Evolutionary conservation across 371 early-diverging fungal genomes (phyloP).

Genomic region (Mortierella sp.): DNA sequence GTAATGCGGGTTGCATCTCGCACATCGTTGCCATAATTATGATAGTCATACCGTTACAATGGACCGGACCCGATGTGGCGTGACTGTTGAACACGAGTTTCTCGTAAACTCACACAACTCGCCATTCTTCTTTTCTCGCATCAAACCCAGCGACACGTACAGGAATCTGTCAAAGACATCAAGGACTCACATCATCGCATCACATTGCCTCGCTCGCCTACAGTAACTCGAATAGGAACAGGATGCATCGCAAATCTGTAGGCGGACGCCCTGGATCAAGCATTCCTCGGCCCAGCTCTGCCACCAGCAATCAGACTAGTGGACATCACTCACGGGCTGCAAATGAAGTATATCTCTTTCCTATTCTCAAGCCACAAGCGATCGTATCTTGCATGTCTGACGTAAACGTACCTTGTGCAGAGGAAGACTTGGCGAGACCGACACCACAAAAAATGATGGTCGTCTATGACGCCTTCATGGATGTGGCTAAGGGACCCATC

Average conservation of each 20-base stretch:
- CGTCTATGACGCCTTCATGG: slow-evolving; percentile 45
- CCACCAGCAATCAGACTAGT: not conserved
- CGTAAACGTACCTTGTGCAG: slow-evolving; percentile 32
- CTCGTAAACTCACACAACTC: too few relatives aligned
- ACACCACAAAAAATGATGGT: slow-evolving; percentile 41
- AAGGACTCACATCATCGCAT: too few relatives aligned
- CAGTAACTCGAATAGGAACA: too few relatives aligned
- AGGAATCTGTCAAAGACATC: too few relatives aligned
- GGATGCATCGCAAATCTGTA: slow-evolving; percentile 7
- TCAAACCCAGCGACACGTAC: too few relatives aligned
- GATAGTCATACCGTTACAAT: too few relatives aligned
- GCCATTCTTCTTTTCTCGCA: too few relatives aligned
- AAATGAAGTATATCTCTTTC: slow-evolving; percentile 28
- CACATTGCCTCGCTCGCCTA: too few relatives aligned
- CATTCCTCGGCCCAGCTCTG: slow-evolving; percentile 29
- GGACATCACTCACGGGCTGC: slow-evolving; percentile 1
- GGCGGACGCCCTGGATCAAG: slow-evolving; percentile 29
- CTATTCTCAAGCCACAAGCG: slow-evolving; percentile 36
- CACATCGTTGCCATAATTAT: too few relatives aligned
- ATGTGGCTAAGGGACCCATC: slow-evolving; percentile 26
- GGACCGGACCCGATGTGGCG: too few relatives aligned
- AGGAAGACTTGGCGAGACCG: slow-evolving; percentile 38
- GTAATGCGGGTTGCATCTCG: too few relatives aligned
- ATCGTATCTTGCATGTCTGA: slow-evolving; percentile 42
- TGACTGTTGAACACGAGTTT: too few relatives aligned